These are phyloP conservation scores for Diaporthe destruens DNA, from an alignment of 2,329 filamentous ascomycete genomes.

Conservation along the genomic window DNA sequence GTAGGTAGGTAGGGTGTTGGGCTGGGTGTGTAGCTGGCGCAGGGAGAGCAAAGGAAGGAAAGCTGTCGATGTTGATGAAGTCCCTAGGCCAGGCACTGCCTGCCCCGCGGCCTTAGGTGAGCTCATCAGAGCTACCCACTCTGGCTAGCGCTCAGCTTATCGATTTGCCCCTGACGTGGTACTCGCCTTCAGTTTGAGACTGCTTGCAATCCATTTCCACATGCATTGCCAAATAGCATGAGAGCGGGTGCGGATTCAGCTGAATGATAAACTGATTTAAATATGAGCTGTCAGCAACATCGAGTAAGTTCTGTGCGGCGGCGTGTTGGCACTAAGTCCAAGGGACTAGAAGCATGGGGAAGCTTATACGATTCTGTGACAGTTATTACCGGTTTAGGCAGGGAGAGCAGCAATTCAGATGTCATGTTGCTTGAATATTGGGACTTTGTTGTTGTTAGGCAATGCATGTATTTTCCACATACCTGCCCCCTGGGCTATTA, in stretches of 20 bases:
- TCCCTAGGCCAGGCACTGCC: slow-evolving; percentile 9
- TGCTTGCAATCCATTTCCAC: not conserved
- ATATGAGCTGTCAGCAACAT: not conserved
- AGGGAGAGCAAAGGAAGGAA: slow-evolving; percentile 7
- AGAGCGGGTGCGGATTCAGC: too few species aligned
- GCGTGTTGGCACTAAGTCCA: not conserved
- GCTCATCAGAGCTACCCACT: slow-evolving; percentile 31
- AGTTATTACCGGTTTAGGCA: not conserved
- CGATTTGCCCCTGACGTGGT: not conserved
- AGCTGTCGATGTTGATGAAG: slow-evolving; percentile 24
- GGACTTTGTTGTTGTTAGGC: not conserved
- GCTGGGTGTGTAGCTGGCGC: slow-evolving; percentile 15
- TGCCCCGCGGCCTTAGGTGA: slow-evolving; percentile 25
- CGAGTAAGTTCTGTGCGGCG: not conserved
- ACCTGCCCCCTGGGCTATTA: not conserved
- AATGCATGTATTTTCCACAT: not conserved
- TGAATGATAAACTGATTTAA: not conserved
- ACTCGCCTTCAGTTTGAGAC: not conserved
- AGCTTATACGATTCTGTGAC: not conserved
- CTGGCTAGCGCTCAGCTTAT: slow-evolving; percentile 13
- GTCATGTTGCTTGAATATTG: not conserved
- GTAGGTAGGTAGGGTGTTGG: not conserved
- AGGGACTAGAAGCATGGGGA: not conserved
- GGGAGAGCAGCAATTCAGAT: not conserved
- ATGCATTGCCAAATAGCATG: not conserved